phyloP scores from a whole-genome alignment of 2,329 filamentous ascomycete genomes.

The Malbranchea zuffiana region DNA sequence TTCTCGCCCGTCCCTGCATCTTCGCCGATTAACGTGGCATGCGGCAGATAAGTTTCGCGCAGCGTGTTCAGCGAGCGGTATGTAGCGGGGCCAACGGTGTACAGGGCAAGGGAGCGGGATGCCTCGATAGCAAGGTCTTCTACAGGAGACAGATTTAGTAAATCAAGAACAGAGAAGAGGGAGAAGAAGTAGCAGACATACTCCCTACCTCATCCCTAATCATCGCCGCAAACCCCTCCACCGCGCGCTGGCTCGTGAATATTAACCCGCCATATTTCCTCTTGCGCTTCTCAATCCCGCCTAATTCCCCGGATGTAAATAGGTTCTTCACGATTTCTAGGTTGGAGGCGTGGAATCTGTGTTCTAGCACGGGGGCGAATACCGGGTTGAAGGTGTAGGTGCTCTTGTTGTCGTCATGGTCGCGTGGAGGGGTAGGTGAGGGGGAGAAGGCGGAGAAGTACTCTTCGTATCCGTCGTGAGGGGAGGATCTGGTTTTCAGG shows the following conservation, averaged over 20 bases:
- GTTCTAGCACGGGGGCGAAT: constrained; percentile 40
- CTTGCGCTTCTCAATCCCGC: too few relatives aligned
- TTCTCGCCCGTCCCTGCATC: constrained; percentile 77
- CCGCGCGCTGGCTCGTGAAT: constrained; percentile 41
- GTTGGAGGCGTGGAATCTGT: constrained; percentile 30
- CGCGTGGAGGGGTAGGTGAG: too few relatives aligned
- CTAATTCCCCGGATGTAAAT: constrained; percentile 26
- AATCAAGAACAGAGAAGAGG: background rate
- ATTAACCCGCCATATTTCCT: constrained; percentile 37
- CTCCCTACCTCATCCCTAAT: constrained; percentile 23
- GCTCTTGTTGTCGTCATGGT: too few relatives aligned
- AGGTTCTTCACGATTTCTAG: constrained; percentile 27
- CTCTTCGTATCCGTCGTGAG: constrained; percentile 36
- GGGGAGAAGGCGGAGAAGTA: constrained; percentile 33
- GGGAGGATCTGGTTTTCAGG: constrained; percentile 39
- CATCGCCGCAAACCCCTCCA: constrained; percentile 35
- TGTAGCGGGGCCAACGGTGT: constrained; percentile 41
- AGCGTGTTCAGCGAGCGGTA: constrained; percentile 55
- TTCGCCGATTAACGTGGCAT: constrained; percentile 58
- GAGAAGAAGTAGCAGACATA: constrained; percentile 15
- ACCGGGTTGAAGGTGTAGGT: constrained; percentile 23
- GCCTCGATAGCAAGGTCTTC: constrained; percentile 8
- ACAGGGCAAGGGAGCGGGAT: constrained; percentile 28
- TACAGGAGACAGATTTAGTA: constrained; percentile 1
- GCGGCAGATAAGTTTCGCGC: constrained; percentile 33